Evolutionary conservation across 306 rosid species (phyloP), one percentile per base, ranked within the genome.

Genomic region (Quercus cerris): DNA sequence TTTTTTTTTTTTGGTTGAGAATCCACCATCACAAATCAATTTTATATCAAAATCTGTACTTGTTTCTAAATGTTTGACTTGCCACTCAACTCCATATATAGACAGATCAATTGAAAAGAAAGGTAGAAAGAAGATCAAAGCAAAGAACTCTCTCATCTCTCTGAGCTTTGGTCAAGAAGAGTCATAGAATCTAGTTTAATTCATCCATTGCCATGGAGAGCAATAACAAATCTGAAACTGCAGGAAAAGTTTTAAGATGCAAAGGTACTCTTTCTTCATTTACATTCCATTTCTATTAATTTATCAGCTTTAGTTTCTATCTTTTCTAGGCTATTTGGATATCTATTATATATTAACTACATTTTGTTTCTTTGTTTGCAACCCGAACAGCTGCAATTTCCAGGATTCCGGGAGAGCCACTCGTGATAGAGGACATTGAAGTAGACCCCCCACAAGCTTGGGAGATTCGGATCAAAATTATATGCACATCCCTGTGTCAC

Each of bases 401-500:
- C 70, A 84, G 89, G 86, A 85, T 25, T 11, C 55, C 90, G 27
- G 90, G 92, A 30, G 89, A 90, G 58, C 74, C 88, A 20, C 85
- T 88, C 20, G 77, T 81, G 0, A 86, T 90, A 20, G 94, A 88
- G 74, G 94, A 90, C 75, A 81, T 90, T 49, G 85, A 86, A 78
- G 82, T 90, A n/a, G 92, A 88, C 4, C 90, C 92, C 38, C 92
- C 94, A 22, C 77, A 81, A 77, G 82, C 89, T 20, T 81, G 90
- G 85, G 94, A 90, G 64, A 85, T 90, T 58, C 78, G 89, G 56
- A 86, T 90, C 88, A 90, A 86, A 70, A 81, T 90, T 38, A 28
- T 88, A 22, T 88, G 85, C 81, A 84, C 94, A 17, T 74, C 94
- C n/a, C 85, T 90, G 25, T 88, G 94, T 41, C 94, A 90, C 77